A percentile compares a stretch with the other conserved stretches of the same genome.
phyloP scores from a whole-genome alignment of 2,329 filamentous ascomycete species.

The Pezicula neosporulosa region DNA sequence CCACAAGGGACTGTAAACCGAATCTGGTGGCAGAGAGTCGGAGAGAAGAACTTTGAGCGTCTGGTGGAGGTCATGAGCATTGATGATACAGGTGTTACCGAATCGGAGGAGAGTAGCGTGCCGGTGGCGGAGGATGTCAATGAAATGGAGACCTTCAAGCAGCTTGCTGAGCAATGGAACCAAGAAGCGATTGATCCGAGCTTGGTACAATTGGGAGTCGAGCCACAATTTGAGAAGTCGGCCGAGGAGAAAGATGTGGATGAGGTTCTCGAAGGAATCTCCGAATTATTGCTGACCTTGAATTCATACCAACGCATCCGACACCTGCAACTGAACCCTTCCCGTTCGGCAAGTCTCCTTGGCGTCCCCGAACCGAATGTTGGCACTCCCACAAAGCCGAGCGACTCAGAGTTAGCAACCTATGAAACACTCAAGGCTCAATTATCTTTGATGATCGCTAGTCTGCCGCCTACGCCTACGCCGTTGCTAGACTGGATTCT shows the following conservation, averaged over 20 bases:
- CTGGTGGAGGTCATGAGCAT: constrained; percentile 42
- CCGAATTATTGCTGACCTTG: constrained; percentile 72
- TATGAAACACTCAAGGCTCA: constrained; percentile 50
- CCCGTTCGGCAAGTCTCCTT: constrained; percentile 58
- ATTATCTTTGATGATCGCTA: constrained; percentile 46
- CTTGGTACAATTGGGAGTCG: constrained; percentile 28
- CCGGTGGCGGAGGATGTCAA: constrained; percentile 19
- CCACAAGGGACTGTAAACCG: constrained; percentile 64
- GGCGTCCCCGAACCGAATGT: constrained; percentile 56
- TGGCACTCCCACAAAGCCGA: constrained; percentile 63
- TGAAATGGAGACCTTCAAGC: constrained; percentile 37
- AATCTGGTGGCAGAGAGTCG: constrained; percentile 74
- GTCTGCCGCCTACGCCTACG: constrained; percentile 52
- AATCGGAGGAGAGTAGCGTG: constrained; percentile 2
- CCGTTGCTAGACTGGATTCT: constrained; percentile 53
- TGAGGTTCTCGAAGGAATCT: constrained; percentile 70
- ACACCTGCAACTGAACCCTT: constrained; percentile 63
- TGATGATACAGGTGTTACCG: constrained; percentile 1
- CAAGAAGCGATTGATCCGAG: constrained; percentile 54
- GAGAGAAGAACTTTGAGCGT: constrained; percentile 62
- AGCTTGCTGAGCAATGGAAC: constrained; percentile 57
- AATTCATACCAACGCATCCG: constrained; percentile 78
- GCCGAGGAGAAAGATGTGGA: constrained; percentile 59
- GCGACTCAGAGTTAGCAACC: constrained; percentile 48
- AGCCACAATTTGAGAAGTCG: constrained; percentile 43